These are phyloP conservation scores for Eimeria maxima DNA, from an alignment of 169 alveolate species.

Conservation along the genomic window DNA sequence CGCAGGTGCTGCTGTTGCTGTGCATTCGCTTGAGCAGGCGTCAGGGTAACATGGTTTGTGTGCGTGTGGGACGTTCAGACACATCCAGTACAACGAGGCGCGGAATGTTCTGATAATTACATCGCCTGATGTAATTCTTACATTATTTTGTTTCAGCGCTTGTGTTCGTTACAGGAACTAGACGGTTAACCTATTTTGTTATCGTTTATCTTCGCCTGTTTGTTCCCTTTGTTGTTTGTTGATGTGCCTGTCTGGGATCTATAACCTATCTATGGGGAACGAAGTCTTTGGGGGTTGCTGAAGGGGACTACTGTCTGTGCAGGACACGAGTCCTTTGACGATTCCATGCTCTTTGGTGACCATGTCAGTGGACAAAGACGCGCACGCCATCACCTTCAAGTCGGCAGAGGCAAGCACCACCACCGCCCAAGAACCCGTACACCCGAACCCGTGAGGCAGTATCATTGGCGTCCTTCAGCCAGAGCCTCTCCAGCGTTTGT, in stretches of 20 bases:
- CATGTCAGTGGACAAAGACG: neutral
- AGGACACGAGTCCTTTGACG: constrained; percentile 46
- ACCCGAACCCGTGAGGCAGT: neutral
- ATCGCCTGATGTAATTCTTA: constrained; percentile 29
- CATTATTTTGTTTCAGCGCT: neutral
- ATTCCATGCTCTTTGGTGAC: constrained; percentile 10
- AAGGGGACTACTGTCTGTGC: neutral
- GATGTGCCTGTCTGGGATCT: neutral
- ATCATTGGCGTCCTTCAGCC: neutral
- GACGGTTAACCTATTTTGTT: neutral
- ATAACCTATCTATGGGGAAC: too few relatives aligned
- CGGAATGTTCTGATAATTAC: constrained; percentile 41
- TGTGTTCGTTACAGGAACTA: neutral
- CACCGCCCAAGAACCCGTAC: neutral
- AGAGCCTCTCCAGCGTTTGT: neutral
- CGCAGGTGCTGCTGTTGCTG: constrained; percentile 4
- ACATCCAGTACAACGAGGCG: constrained; percentile 45
- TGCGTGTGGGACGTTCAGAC: constrained; percentile 29
- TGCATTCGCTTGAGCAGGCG: neutral
- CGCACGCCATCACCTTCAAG: neutral
- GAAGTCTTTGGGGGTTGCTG: neutral
- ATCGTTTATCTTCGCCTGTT: neutral
- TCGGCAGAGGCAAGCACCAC: constrained; percentile 6
- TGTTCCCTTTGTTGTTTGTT: neutral
- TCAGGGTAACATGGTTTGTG: neutral